These are phyloP conservation scores for Posidonia australis DNA, from an alignment of 106 monocot species.

Conservation along the genomic window DNA sequence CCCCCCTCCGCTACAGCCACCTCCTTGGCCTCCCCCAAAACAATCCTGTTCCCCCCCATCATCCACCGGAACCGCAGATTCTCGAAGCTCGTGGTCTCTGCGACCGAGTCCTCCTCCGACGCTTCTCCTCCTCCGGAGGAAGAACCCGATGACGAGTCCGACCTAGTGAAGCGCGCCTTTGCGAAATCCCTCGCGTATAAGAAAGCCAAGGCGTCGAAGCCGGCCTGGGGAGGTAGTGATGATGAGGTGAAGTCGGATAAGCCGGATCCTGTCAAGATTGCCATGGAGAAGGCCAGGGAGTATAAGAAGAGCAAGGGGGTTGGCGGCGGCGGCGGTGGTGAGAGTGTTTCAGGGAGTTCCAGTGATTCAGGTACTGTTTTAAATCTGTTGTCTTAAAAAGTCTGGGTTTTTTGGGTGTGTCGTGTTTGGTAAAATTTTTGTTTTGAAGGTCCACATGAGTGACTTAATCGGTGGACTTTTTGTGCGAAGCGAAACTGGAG, in stretches of 20 bases:
- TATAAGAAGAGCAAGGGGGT: constrained; percentile 5
- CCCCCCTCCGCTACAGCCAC: not conserved
- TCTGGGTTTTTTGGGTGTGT: no score
- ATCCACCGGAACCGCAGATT: not conserved
- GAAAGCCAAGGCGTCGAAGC: not conserved
- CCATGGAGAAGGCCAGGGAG: constrained; percentile 4
- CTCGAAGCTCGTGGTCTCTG: not conserved
- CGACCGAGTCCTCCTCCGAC: not conserved
- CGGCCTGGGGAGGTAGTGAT: not conserved
- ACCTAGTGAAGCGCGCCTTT: constrained; percentile 3
- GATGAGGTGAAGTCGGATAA: not conserved
- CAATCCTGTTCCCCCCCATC: not conserved
- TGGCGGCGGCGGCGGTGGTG: not conserved
- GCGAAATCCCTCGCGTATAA: not conserved
- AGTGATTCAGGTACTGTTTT: not conserved
- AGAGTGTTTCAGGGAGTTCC: not conserved
- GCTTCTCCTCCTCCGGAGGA: not conserved
- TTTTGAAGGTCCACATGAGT: no score
- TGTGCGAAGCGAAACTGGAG: no score
- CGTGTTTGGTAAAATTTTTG: no score
- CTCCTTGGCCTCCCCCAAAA: not conserved
- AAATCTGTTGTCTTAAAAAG: no score
- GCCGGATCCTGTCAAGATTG: constrained; percentile 2
- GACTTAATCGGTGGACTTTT: no score
- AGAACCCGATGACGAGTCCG: not conserved